Evolutionary conservation across 164 flowering plant species (phyloP).

Genomic region (Paratinospora sagittata): DNA sequence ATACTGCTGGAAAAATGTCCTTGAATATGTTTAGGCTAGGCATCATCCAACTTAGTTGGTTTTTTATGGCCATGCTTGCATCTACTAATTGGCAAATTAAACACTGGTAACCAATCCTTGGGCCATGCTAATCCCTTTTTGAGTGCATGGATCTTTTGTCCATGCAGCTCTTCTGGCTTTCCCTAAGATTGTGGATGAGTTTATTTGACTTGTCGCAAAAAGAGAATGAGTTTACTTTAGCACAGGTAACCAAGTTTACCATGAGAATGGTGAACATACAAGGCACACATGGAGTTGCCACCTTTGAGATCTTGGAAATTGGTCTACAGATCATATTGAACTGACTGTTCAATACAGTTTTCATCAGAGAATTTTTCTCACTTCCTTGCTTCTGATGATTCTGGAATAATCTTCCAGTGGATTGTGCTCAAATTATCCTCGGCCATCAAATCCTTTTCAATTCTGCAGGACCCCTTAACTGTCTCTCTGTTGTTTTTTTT

Average conservation of each 20-base stretch:
- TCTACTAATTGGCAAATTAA: not conserved
- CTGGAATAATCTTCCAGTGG: not conserved
- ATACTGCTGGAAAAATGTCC: not conserved
- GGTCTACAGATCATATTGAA: not conserved
- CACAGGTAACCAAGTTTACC: not conserved
- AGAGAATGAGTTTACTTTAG: not conserved
- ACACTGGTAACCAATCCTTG: not conserved
- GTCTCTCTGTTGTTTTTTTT: not conserved
- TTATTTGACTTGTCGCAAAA: not conserved
- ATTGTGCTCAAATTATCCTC: not conserved
- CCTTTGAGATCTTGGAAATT: no score
- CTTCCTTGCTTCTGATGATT: not conserved
- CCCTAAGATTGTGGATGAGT: no score
- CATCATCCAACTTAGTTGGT: not conserved
- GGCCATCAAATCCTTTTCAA: not conserved
- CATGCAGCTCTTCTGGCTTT: no score
- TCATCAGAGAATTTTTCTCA: not conserved
- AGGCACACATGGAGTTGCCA: not conserved
- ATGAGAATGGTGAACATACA: not conserved
- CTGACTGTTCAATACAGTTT: not conserved
- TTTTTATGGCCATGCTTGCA: not conserved
- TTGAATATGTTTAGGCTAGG: not conserved
- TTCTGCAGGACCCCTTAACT: not conserved
- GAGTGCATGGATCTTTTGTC: not conserved
- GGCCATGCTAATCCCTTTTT: not conserved